Evolutionary conservation across 176 grass and related monocot genomes (phyloP).

Genomic region (Oryza rufipogon): DNA sequence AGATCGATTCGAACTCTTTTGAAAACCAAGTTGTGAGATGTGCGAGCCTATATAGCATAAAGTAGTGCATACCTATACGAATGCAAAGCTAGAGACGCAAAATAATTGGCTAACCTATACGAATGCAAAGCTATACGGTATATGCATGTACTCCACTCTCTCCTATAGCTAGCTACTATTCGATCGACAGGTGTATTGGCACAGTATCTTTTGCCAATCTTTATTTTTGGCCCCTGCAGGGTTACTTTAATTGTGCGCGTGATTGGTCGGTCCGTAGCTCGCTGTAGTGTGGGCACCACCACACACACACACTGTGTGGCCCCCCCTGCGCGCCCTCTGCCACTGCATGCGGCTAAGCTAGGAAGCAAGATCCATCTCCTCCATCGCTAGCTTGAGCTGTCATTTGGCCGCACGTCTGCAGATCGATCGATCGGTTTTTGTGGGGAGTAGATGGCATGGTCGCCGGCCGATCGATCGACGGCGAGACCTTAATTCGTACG

Average conservation of each 20-base stretch:
- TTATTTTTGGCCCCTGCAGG: not conserved
- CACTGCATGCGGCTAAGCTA: not conserved
- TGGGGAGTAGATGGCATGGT: too few relatives aligned
- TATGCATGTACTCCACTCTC: too few relatives aligned
- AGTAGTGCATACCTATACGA: not conserved
- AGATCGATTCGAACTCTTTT: not conserved
- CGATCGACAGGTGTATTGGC: not conserved
- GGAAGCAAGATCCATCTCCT: not conserved
- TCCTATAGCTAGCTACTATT: not conserved
- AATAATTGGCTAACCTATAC: not conserved
- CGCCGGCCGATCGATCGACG: not conserved
- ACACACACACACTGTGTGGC: too few relatives aligned
- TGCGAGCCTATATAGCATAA: not conserved
- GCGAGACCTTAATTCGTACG: too few relatives aligned
- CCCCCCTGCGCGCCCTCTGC: too few relatives aligned
- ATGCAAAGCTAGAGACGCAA: not conserved
- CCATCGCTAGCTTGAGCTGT: not conserved
- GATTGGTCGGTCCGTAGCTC: not conserved
- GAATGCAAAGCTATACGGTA: not conserved
- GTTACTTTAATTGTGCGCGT: conserved; percentile 15
- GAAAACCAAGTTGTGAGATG: not conserved
- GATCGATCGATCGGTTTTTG: not conserved
- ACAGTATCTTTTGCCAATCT: not conserved
- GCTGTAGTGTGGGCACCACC: not conserved
- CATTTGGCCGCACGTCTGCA: not conserved